These are phyloP conservation scores for Hydrangea macrophylla DNA, from an alignment of 148 eudicot species.

Conservation along the genomic window DNA sequence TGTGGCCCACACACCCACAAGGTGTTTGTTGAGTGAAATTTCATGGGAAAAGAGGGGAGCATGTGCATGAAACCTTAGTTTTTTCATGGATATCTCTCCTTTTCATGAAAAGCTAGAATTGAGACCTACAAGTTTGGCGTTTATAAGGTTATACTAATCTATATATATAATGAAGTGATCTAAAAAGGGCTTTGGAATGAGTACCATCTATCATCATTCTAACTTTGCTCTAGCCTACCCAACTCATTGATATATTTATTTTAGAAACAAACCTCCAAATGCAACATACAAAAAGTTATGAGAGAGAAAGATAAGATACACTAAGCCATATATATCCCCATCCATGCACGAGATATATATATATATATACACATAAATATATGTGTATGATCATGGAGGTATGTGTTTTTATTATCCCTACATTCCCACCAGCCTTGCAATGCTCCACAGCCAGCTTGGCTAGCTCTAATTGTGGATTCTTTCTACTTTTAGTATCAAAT, in stretches of 20 bases:
- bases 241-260: too few species aligned
- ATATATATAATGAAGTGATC: neutral
- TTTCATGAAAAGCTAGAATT: slow-evolving; percentile 17
- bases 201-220: slow-evolving; percentile 18
- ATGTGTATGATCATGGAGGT: neutral
- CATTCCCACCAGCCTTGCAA: slow-evolving; percentile 9
- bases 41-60: slow-evolving; percentile 25
- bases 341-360: slow-evolving; percentile 10
- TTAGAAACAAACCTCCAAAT: slow-evolving; percentile 19
- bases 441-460: slow-evolving; percentile 23
- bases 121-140: slow-evolving; percentile 15
- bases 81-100: slow-evolving; percentile 19
- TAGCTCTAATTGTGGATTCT: neutral
- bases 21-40: slow-evolving; percentile 11
- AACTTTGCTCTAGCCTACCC: neutral
- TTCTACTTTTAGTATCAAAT: slow-evolving; percentile 16
- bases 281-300: neutral
- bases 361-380: neutral
- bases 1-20: slow-evolving; percentile 11
- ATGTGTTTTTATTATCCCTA: slow-evolving; percentile 13
- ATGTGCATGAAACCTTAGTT: slow-evolving; percentile 29
- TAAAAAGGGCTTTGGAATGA: slow-evolving; percentile 17
- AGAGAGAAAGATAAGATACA: neutral
- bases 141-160: slow-evolving; percentile 3
- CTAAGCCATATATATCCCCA: neutral